These are phyloP conservation scores for Suhomyces sp. DNA, from an alignment of 805 yeast genomes.

Conservation along the genomic window DNA sequence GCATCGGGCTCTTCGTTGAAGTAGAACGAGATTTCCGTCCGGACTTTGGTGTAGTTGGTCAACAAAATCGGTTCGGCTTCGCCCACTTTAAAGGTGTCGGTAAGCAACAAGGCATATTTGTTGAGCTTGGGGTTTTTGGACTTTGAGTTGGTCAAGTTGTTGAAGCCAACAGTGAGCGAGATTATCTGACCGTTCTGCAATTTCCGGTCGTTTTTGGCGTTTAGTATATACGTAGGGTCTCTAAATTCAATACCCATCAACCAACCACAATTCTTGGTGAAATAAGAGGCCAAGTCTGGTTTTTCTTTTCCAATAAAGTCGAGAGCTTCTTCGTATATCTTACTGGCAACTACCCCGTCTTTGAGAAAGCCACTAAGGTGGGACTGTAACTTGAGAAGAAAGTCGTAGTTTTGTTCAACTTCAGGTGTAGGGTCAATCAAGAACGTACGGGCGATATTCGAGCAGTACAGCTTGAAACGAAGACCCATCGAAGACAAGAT, in stretches of 20 bases:
- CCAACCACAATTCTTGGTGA: slow-evolving; percentile 83
- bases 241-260: slow-evolving; percentile 86
- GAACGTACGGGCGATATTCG: slow-evolving; percentile 83
- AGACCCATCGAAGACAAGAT: slow-evolving; percentile 82
- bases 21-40: slow-evolving; percentile 77
- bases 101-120: slow-evolving; percentile 65
- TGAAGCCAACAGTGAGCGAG: slow-evolving; percentile 75
- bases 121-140: slow-evolving; percentile 49
- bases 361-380: slow-evolving; percentile 53
- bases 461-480: slow-evolving; percentile 84
- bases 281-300: slow-evolving; percentile 61
- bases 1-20: slow-evolving; percentile 61
- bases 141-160: slow-evolving; percentile 50
- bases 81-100: slow-evolving; percentile 77
- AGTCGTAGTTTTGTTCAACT: slow-evolving; percentile 76
- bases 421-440: slow-evolving; percentile 83
- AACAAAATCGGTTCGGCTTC: slow-evolving; percentile 59
- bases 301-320: slow-evolving; percentile 53
- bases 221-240: slow-evolving; percentile 71
- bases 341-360: slow-evolving; percentile 65
- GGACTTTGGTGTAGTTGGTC: slow-evolving; percentile 69
- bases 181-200: slow-evolving; percentile 72
- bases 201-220: slow-evolving; percentile 65
- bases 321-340: slow-evolving; percentile 63
- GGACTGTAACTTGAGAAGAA: slow-evolving; percentile 66